Evolutionary conservation across 208 protist species (phyloP), one percentile per base, ranked within the genome.

Genomic region (Leishmania major): DNA sequence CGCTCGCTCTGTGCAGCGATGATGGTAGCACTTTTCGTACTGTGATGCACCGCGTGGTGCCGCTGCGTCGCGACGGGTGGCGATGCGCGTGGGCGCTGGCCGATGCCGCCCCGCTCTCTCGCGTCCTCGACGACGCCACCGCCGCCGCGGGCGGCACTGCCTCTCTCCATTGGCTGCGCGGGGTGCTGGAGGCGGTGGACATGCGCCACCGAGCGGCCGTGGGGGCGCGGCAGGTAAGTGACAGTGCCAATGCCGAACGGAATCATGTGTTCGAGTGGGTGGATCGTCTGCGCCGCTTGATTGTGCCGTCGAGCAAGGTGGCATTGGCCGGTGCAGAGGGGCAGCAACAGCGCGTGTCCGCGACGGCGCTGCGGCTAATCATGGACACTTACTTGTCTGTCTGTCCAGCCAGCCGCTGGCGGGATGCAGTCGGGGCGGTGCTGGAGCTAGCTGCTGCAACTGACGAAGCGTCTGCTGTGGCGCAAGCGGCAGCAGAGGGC

Each of bases 401-500:
- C 28, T 90, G 83, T 53, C 87, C 87, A 47, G 57, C 83, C 4
- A 37, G 59, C 28, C 83, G 79, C 35, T 90, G 87, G 87, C 87
- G 80, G 31, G 83, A 90, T 60, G 87, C 83, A 47, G 72, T 87
- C 28, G 71, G 47, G 43, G 77, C 60, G n/a, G 72, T 78, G 31
- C 62, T 55, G 60, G 70, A 59, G 2, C 47, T 66, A 6, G 59
- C 47, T 35, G 60, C 19, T 19, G 5, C 40, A 11, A 2, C 43
- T 40, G 3, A 35, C n/a, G 45, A 4, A 49, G 28, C 15, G 15
- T 35, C 64, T 69, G 13, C n/a, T 37, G 64, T 7, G 31, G 35
- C 35, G 2, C 40, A 49, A 37, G 49, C 77, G 55, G 69, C n/a
- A 15, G 8, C 40, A 45, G 55, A 57, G n/a, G 37, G 47, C 49